phyloP scores from a whole-genome alignment of 2,329 filamentous ascomycete species.

The Epichloe gansuensis region DNA sequence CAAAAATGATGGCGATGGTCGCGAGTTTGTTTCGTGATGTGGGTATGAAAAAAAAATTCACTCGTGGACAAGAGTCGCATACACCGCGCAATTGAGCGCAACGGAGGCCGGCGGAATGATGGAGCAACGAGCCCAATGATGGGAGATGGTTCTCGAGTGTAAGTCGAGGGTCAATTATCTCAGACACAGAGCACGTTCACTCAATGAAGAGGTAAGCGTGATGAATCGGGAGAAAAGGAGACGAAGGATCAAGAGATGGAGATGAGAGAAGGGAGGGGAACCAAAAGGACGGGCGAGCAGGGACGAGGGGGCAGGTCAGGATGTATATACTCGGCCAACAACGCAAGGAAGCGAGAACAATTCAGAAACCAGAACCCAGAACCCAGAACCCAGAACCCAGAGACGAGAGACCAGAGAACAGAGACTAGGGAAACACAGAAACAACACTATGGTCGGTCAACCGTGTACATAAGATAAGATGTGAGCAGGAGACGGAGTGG shows the following conservation, averaged over 20 bases:
- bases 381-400: not conserved
- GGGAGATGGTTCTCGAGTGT: not conserved
- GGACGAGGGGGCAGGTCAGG: not conserved
- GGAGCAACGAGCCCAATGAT: not conserved
- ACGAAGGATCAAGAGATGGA: not conserved
- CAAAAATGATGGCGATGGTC: not conserved
- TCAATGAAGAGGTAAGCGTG: constrained; percentile 2
- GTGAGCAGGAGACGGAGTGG: not conserved
- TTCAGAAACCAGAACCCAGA: not conserved
- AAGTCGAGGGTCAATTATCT: not conserved
- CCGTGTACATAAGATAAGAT: not conserved
- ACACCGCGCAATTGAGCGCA: not conserved
- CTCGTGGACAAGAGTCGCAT: not conserved
- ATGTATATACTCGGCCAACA: constrained; percentile 1
- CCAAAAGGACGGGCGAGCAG: not conserved
- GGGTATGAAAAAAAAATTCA: not conserved
- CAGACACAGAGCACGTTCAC: constrained; percentile 2
- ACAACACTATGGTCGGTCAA: not conserved
- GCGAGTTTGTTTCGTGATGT: not conserved
- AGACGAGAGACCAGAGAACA: not conserved
- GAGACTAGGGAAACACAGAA: not conserved
- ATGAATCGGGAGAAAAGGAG: not conserved
- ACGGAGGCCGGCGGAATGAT: not conserved
- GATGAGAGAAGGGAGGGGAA: not conserved
- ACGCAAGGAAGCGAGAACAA: not conserved